Evolutionary conservation across 2,329 filamentous ascomycete species (phyloP).

Genomic region (Penicillium sp.): DNA sequence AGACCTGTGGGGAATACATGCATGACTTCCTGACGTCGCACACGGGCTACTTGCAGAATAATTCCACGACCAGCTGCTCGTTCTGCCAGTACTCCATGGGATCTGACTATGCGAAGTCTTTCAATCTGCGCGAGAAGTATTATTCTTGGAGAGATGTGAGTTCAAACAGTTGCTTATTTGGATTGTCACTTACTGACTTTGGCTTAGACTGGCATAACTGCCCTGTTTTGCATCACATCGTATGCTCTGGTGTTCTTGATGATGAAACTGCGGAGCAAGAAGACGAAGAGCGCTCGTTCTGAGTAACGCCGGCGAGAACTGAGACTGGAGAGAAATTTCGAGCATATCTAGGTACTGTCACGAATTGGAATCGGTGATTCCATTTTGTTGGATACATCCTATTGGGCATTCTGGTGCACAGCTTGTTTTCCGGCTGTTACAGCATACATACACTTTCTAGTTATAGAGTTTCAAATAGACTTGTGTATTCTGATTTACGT

Average conservation of each 20-base stretch:
- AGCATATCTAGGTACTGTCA: too few relatives aligned
- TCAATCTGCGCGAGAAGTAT: slow-evolving; percentile 35
- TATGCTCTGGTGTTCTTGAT: slow-evolving; percentile 48
- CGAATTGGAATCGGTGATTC: too few relatives aligned
- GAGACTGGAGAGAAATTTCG: too few relatives aligned
- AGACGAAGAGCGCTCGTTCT: slow-evolving; percentile 45
- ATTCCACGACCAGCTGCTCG: slow-evolving; percentile 27
- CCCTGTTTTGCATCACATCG: slow-evolving; percentile 43
- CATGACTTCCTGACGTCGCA: slow-evolving; percentile 28
- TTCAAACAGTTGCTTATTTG: neutral
- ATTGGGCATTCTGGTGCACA: too few relatives aligned
- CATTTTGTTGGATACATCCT: too few relatives aligned
- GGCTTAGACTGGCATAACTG: slow-evolving; percentile 41
- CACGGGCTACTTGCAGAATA: slow-evolving; percentile 33
- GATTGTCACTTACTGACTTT: slow-evolving; percentile 2
- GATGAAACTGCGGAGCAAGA: slow-evolving; percentile 52
- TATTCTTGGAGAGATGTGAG: slow-evolving; percentile 41
- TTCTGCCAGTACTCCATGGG: slow-evolving; percentile 35
- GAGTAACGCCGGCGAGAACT: slow-evolving; percentile 21
- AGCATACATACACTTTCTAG: neutral
- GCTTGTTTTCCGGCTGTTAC: too few relatives aligned
- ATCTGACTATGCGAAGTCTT: slow-evolving; percentile 35
- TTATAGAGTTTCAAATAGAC: neutral
- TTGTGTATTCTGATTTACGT: too few relatives aligned
- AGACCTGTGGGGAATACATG: slow-evolving; percentile 38